phyloP scores from a whole-genome alignment of 176 grass and related monocot genomes.

The Typha latifolia region DNA sequence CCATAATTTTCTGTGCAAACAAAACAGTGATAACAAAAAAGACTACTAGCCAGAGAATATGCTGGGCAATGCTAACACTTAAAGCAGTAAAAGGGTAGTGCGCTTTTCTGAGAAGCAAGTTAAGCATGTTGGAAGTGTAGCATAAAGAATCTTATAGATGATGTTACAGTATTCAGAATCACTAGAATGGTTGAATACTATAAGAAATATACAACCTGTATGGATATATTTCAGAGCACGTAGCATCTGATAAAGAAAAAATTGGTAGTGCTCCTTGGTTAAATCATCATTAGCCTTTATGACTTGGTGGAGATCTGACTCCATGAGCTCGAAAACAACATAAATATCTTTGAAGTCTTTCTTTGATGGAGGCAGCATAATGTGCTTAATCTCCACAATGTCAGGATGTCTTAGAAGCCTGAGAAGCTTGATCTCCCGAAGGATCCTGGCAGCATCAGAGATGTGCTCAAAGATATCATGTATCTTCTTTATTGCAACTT shows the following conservation, averaged over 20 bases:
- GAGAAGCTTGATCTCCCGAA: conserved; percentile 9
- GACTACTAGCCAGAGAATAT: too few species aligned
- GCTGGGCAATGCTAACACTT: too few species aligned
- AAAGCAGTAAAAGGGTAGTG: neutral
- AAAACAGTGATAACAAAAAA: too few species aligned
- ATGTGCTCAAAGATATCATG: conserved; percentile 16
- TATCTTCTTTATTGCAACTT: conserved; percentile 10
- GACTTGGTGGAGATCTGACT: conserved; percentile 16
- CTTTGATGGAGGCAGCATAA: conserved; percentile 14
- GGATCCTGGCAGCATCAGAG: conserved; percentile 12
- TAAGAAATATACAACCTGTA: neutral
- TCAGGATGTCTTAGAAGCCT: conserved; percentile 12
- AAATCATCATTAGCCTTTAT: conserved; percentile 13
- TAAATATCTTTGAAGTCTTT: conserved; percentile 16
- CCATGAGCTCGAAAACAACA: conserved; percentile 11
- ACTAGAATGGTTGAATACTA: neutral
- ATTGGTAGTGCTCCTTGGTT: conserved; percentile 7
- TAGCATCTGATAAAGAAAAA: conserved; percentile 12
- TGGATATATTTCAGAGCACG: conserved; percentile 15
- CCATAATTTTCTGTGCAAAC: too few species aligned
- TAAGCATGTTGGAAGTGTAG: too few species aligned
- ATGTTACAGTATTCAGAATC: too few species aligned
- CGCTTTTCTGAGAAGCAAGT: too few species aligned
- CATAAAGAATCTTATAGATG: too few species aligned
- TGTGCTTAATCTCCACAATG: conserved; percentile 13